A percentile compares a stretch with the other conserved stretches of the same genome.
These are phyloP conservation scores for Chaetomium globosum DNA, from an alignment of 2,329 filamentous ascomycete species.

Conservation along the genomic window DNA sequence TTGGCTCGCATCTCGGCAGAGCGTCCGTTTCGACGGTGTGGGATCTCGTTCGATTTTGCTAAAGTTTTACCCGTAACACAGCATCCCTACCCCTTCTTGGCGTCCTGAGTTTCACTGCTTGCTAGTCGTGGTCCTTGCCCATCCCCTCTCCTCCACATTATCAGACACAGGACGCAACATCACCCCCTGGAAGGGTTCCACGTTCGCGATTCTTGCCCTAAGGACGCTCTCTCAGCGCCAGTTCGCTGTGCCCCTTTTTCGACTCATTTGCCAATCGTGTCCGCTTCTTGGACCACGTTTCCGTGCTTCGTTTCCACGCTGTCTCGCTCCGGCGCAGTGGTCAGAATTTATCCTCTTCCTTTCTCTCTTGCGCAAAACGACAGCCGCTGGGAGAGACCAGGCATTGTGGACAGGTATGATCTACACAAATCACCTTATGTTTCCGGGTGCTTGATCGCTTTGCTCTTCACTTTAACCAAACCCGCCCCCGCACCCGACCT, in stretches of 20 bases:
- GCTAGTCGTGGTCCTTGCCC: slow-evolving; percentile 5
- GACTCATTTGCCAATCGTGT: slow-evolving; percentile 30
- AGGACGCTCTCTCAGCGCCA: slow-evolving; percentile 15
- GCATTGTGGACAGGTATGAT: slow-evolving; percentile 48
- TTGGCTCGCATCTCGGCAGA: slow-evolving; percentile 13
- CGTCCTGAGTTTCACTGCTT: slow-evolving; percentile 23
- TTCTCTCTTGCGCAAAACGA: slow-evolving; percentile 3
- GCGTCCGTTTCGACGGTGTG: slow-evolving; percentile 28
- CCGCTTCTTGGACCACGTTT: slow-evolving; percentile 21
- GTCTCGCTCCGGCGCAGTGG: slow-evolving; percentile 14
- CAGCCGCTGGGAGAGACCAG: background rate
- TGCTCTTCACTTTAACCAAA: slow-evolving; percentile 42
- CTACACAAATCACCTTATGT: slow-evolving; percentile 48
- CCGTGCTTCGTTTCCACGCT: slow-evolving; percentile 18
- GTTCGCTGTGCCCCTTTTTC: slow-evolving; percentile 22
- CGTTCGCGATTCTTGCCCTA: slow-evolving; percentile 17
- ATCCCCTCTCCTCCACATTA: background rate
- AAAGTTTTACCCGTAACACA: slow-evolving; percentile 1
- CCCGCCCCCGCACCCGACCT: slow-evolving; percentile 36
- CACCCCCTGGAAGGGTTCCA: slow-evolving; percentile 27
- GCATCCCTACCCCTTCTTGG: slow-evolving; percentile 24
- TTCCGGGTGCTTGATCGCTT: slow-evolving; percentile 44
- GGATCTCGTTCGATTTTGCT: slow-evolving; percentile 27
- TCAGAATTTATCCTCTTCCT: slow-evolving; percentile 18
- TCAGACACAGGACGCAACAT: slow-evolving; percentile 12